Conservation (phyloP, 495 filamentous ascomycete species). For the Talaromyces proteolyticus region DNA sequence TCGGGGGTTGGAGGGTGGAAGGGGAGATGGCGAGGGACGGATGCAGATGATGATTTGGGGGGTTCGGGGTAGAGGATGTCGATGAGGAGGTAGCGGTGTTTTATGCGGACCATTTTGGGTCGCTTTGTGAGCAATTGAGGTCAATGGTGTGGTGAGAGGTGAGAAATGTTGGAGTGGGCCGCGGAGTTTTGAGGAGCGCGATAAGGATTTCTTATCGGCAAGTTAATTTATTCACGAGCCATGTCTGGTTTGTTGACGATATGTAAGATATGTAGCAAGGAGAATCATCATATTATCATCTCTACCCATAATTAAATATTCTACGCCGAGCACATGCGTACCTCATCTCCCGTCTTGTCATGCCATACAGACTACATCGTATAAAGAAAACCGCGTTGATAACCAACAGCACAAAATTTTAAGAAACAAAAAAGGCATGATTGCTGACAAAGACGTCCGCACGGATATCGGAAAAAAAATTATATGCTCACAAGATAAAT, state of each 20-base stretch:
- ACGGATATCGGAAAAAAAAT: conserved; percentile 17
- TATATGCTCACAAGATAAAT: not conserved
- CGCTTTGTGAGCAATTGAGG: no score
- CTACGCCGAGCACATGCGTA: conserved; percentile 7
- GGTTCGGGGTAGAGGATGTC: conserved; percentile 81
- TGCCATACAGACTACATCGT: conserved; percentile 1
- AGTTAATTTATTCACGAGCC: no score
- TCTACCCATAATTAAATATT: conserved; percentile 8
- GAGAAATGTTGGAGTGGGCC: no score
- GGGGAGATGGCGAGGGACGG: conserved; percentile 39
- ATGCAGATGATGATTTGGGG: conserved; percentile 8
- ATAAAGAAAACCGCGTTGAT: not conserved
- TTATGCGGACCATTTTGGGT: conserved; percentile 79
- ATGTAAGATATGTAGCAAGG: no score
- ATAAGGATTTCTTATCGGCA: no score
- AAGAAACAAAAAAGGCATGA: conserved; percentile 24
- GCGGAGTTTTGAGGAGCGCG: no score
- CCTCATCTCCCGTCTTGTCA: conserved; percentile 3
- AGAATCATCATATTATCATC: not conserved
- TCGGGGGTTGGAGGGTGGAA: conserved; percentile 74
- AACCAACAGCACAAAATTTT: conserved; percentile 12
- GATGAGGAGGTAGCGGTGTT: conserved; percentile 89
- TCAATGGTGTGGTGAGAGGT: no score
- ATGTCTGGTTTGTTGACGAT: no score
- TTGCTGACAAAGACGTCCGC: conserved; percentile 3